Percentiles rank a stretch among this genome's conserved stretches.
phyloP scores from a whole-genome alignment of 139 green algal genomes.

The Tetraselmis striata region DNA sequence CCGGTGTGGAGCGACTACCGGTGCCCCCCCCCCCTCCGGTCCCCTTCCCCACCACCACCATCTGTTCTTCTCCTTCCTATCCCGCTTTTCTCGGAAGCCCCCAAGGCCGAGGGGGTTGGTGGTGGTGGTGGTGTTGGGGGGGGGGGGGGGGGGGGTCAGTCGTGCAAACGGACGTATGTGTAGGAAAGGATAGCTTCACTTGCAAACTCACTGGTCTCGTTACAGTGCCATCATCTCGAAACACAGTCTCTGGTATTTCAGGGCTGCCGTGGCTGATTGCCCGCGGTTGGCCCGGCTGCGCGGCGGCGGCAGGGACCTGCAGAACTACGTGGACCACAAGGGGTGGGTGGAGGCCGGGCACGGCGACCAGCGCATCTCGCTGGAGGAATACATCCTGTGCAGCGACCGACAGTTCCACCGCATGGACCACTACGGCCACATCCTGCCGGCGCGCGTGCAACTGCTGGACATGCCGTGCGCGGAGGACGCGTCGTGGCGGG shows the following conservation, averaged over 20 bases:
- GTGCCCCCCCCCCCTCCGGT: neutral
- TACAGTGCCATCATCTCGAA: too few relatives aligned
- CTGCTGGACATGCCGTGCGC: conserved; percentile 19
- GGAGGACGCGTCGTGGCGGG: neutral
- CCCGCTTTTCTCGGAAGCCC: too few relatives aligned
- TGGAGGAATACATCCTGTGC: conserved; percentile 46
- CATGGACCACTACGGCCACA: conserved; percentile 49
- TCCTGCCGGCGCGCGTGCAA: conserved; percentile 22
- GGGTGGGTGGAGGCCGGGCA: conserved; percentile 24
- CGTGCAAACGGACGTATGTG: neutral
- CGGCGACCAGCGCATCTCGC: conserved; percentile 21
- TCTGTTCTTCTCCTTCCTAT: too few relatives aligned
- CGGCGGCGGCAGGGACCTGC: conserved; percentile 25
- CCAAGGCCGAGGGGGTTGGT: too few relatives aligned
- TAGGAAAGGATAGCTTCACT: too few relatives aligned
- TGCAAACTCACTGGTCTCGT: too few relatives aligned
- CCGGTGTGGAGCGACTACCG: neutral
- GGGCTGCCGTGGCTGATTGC: neutral
- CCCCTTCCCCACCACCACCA: neutral
- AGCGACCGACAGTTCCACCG: conserved; percentile 46
- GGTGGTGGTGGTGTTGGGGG: conserved; percentile 17
- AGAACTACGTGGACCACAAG: conserved; percentile 19
- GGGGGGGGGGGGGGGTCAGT: neutral
- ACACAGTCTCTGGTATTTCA: conserved; percentile 1
- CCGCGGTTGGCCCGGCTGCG: neutral